These are phyloP conservation scores for Colletotrichum shisoi DNA, from an alignment of 2,329 filamentous ascomycete genomes.

Conservation along the genomic window DNA sequence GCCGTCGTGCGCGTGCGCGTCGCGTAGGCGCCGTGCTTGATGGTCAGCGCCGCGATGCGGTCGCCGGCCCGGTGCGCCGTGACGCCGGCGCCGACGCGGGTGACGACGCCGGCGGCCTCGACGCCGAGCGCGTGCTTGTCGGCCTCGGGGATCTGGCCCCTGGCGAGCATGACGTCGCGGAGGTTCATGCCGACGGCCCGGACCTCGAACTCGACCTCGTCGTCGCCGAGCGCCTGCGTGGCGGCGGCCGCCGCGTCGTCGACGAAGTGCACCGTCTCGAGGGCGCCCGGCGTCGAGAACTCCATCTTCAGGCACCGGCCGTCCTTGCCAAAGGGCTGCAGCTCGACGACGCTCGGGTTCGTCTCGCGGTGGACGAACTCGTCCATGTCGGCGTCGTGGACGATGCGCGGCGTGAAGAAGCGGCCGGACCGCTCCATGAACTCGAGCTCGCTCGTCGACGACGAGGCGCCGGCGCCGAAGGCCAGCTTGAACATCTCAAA, in stretches of 20 bases:
- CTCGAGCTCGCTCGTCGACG: slow-evolving; percentile 52
- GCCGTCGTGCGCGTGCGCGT: slow-evolving; percentile 42
- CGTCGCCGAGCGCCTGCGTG: slow-evolving; percentile 44
- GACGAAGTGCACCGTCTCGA: slow-evolving; percentile 53
- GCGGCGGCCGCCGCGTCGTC: slow-evolving; percentile 46
- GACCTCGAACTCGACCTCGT: slow-evolving; percentile 56
- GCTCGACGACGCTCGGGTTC: slow-evolving; percentile 49
- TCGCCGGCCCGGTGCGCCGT: slow-evolving; percentile 47
- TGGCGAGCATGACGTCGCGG: slow-evolving; percentile 56
- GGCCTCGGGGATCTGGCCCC: slow-evolving; percentile 49
- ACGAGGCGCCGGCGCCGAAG: slow-evolving; percentile 47
- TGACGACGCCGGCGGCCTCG: slow-evolving; percentile 49
- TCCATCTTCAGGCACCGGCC: slow-evolving; percentile 49
- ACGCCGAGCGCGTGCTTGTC: slow-evolving; percentile 44
- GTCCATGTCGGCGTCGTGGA: slow-evolving; percentile 53
- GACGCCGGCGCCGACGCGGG: slow-evolving; percentile 46
- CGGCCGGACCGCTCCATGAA: slow-evolving; percentile 52
- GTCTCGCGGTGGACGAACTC: slow-evolving; percentile 55
- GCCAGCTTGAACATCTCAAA: slow-evolving; percentile 50
- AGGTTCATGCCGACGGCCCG: slow-evolving; percentile 56
- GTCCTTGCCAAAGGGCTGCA: slow-evolving; percentile 52
- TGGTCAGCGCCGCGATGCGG: slow-evolving; percentile 40
- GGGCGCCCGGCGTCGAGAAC: slow-evolving; percentile 50
- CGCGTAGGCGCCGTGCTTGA: slow-evolving; percentile 41
- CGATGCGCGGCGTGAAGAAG: slow-evolving; percentile 52